Base-by-base conservation (phyloP, 257 asterid species). In the Voacanga thouarsii region DNA sequence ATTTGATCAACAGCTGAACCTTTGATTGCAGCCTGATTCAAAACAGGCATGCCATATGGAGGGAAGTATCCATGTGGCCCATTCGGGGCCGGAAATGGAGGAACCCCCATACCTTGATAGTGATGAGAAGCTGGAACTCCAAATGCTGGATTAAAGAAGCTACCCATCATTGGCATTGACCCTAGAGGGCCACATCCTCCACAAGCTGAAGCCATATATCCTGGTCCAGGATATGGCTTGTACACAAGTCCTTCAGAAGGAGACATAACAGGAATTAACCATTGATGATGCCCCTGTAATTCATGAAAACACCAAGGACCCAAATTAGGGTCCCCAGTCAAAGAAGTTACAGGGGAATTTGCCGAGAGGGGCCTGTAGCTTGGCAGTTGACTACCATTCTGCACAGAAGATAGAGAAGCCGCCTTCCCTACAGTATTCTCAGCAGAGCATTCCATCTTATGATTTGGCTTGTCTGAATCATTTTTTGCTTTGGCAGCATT, bases 241-340 rank as follows among this genome's bases (percentile, higher is more conserved):
- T 93, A 95, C 12, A 95, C 90, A 3, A 95, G 86, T 70, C 98
- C 99, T 83, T 91, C 99, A 1, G 96, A 89, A 65, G 97, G 97
- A 71, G 99, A 89, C 94, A 95, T 90, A 75, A 95, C 91, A 0
- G 99, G 98, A 24, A 95, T 77, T 87, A 95, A 74, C 98, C 97
- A 93, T 37, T 91, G 98, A 43, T 91, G 97, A 55, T 88, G 94
- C 19, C 91, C 97, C 45, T 83, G 89, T 9, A 88, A 85, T 67
- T 89, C 97, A 78, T 81, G 85, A 72, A 79, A 83, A 78, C 83
- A 77, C 84, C 90, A 79, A 19, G 85, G 81, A 75, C 71, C 78
- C 65, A 80, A 64, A 63, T 79, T 77, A 45, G 79, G 83, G 75
- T 90, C 87, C 3, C 75, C 76, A 77, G 61, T 50, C 67, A 64